A percentile compares a stretch with the other conserved stretches of the same genome.
These are phyloP conservation scores for Russula brevipes DNA, from an alignment of 768 basidiomycete species.

Conservation along the genomic window DNA sequence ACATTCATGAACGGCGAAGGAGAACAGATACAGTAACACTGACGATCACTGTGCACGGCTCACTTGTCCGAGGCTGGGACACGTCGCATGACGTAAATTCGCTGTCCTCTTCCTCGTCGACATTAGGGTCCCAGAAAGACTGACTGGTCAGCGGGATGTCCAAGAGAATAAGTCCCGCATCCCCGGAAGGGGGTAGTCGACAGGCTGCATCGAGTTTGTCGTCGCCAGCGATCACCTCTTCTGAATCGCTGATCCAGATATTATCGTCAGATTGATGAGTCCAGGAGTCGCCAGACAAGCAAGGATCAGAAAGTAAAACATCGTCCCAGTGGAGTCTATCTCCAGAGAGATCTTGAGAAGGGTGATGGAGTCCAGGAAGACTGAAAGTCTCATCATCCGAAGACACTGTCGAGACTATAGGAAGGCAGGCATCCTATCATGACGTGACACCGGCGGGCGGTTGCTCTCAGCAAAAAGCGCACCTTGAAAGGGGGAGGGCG, in stretches of 20 bases:
- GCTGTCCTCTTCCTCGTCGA: not conserved
- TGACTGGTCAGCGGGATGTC: not conserved
- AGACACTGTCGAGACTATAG: not conserved
- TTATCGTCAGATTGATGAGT: not conserved
- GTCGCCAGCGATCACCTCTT: not conserved
- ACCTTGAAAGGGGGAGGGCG: slow-evolving; percentile 18
- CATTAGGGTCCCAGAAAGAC: not conserved
- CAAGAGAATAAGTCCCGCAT: not conserved
- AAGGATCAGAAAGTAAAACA: not conserved
- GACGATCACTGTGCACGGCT: not conserved
- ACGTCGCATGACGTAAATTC: not conserved
- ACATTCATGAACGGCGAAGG: not conserved
- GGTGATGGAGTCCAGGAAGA: slow-evolving; percentile 2
- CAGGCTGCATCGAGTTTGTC: not conserved
- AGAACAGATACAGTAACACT: not conserved
- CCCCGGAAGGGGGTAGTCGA: not conserved
- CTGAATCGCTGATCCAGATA: slow-evolving; percentile 6
- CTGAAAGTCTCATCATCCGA: not conserved
- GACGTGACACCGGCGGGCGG: not conserved
- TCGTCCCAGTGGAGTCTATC: slow-evolving; percentile 6
- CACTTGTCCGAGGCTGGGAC: not conserved
- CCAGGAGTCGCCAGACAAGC: slow-evolving; percentile 1
- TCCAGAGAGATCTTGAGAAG: slow-evolving; percentile 1
- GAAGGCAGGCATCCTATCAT: not conserved
- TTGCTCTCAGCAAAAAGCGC: not conserved